Evolutionary conservation across 352 stramenopile genomes (phyloP).

Genomic region (Globisporangium paroecandrum): DNA sequence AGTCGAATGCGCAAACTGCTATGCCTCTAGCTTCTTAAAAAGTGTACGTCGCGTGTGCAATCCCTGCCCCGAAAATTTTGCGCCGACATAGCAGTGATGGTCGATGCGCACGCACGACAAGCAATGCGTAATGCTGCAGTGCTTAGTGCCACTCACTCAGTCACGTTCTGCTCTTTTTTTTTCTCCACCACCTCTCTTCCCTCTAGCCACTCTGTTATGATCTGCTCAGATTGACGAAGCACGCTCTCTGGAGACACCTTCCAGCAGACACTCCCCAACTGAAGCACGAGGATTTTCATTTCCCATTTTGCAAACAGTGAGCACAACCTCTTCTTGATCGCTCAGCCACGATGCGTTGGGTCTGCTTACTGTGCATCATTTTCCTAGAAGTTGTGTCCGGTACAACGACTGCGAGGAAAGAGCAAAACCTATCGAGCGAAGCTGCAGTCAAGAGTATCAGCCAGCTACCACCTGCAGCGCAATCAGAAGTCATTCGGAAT

Average conservation of each 20-base stretch:
- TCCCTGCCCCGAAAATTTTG: background rate
- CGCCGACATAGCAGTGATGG: background rate
- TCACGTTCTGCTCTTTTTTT: background rate
- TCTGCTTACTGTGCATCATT: background rate
- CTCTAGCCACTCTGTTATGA: background rate
- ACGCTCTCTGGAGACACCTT: background rate
- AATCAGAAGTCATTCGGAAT: conserved; percentile 21
- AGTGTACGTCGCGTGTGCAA: background rate
- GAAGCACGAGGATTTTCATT: background rate
- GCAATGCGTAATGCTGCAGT: background rate
- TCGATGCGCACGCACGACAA: background rate
- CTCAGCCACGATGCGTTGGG: conserved; percentile 8
- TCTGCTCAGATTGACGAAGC: background rate
- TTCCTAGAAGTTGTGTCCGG: background rate
- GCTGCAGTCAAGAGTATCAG: conserved; percentile 26
- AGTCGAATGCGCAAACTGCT: conserved; percentile 2
- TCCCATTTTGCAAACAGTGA: background rate
- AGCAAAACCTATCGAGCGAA: background rate
- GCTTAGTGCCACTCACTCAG: background rate
- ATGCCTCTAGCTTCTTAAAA: too few species aligned
- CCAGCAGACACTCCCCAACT: background rate
- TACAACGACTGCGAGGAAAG: background rate
- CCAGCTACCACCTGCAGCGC: conserved; percentile 9
- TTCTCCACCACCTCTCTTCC: background rate
- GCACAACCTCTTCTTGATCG: background rate